Base-by-base conservation (phyloP, 768 basidiomycete genomes). In the Glaciozyma antarctica region DNA sequence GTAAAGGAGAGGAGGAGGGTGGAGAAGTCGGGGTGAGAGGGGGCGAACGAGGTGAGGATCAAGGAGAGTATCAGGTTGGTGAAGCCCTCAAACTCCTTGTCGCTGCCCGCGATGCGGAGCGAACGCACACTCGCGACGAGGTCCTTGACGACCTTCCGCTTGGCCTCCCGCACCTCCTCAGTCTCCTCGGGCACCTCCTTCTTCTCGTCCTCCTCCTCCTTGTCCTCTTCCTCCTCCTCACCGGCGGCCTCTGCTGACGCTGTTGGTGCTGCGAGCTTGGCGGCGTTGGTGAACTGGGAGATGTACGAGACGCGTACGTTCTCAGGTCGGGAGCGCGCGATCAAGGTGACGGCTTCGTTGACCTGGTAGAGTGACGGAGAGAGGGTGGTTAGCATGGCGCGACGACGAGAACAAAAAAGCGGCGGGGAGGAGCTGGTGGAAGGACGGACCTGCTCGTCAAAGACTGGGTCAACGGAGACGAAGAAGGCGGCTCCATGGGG, bases 21-120 rank as follows among this genome's bases (percentile, higher is more conserved):
- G 5, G 56, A 7, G 55, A 58, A 58, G 30, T 60, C 66, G 52
- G 34, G 49, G 60, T 68, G 56, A 32, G 52, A 3, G 7, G 41
- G 6, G n/a, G 48, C 21, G 61, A 57, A 63, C 8, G 57, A 57
- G 19, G 53, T 32, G 43, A 64, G 61, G 63, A 67, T 54, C 52
- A 70, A 61, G 10, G 58, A 43, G 28, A 70, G 63, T 45, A 63
- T 24, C n/a, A 70, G 51, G 61, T 70, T 70, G n/a, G 64, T 26
- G 63, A 59, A 62, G 7, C 63, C 69, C 48, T 67, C 66, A 38
- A 67, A 67, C 61, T 70, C 66, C 17, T 47, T 53, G 62, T 63
- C 62, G 32, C 59, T 51, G 7, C 47, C 66, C 28, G 51, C 54
- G 54, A 61, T 22, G 3, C 24, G 28, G 22, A 49, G 51, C 6